phyloP scores from a whole-genome alignment of 441 rosid species.

The Omphalea diandra region DNA sequence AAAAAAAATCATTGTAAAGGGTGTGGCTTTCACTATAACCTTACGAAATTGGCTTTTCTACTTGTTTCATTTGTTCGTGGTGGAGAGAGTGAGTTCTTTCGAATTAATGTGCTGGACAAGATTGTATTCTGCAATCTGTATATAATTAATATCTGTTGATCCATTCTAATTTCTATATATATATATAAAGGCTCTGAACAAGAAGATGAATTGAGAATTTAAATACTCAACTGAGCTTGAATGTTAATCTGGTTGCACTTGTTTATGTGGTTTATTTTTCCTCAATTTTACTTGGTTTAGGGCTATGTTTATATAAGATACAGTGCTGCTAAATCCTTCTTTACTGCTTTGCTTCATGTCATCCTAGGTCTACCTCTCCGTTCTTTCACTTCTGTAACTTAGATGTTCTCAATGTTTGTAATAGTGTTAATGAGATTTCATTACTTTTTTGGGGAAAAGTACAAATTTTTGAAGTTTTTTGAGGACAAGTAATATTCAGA shows the following conservation, averaged over 20 bases:
- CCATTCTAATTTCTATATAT: too few species aligned
- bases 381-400: slow-evolving; percentile 1
- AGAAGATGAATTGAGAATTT: slow-evolving; percentile 3
- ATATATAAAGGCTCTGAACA: too few species aligned
- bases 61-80: neutral
- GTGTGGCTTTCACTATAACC: neutral
- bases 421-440: neutral
- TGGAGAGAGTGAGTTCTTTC: neutral
- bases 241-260: slow-evolving; percentile 1
- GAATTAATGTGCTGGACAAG: neutral
- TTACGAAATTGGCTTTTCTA: neutral
- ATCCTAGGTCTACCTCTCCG: neutral
- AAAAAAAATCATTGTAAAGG: too few species aligned
- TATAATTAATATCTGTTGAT: slow-evolving; percentile 8
- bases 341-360: neutral
- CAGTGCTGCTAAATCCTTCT: neutral
- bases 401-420: neutral
- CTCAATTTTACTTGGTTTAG: neutral
- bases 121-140: neutral
- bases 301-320: neutral
- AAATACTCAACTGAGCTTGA: neutral
- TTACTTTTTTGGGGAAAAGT: slow-evolving; percentile 4
- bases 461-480: neutral
- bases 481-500: slow-evolving; percentile 1
- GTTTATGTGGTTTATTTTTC: too few species aligned